Base-by-base conservation (phyloP, 768 basidiomycete genomes). In the Psilocybe cyanescens region DNA sequence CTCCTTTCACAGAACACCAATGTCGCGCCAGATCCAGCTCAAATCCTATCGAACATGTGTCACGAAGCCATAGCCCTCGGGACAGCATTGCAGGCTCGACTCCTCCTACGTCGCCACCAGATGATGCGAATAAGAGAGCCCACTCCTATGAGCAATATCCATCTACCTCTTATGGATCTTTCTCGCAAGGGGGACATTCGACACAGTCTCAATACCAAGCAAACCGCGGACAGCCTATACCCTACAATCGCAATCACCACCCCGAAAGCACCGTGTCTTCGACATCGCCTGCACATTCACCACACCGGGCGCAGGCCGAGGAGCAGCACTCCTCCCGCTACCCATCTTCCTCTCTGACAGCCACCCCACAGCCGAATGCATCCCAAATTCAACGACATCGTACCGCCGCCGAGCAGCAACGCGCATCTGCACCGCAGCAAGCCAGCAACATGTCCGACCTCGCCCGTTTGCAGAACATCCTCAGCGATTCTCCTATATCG, bases 401-500 rank as follows among this genome's bases (percentile, higher is more conserved):
- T 53, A 46, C 29, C 66, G 61, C n/a, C 64, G 65, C 37, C 14
- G 51, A 53, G n/a, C 31, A 53, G n/a, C 31, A 35, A 8, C 51
- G 51, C n/a, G 4, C 33, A 8, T 33, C 51, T n/a, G 9, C 51
- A 5, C 16, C 28, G 29, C 50, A 51, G 35, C 69, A 71, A 49
- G 71, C 76, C 66, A 67, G 69, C 46, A 68, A 48, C 66, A 77
- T 46, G 73, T 76, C 35, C 71, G 71, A 39, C 78, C 45, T 46
- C 7, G 44, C 37, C 8, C 47, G 81, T 60, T 70, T 87, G 7
- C 74, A 81, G 31, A 81, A 83, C 60, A 72, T 86, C 8, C 77
- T 86, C 11, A 76, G 66, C 50, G 80, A 81, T 55, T 71, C 79
- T 16, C 65, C 71, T 47, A 67, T 76, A 19, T 72, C 83, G 4